Evolutionary conservation across 2,329 filamentous ascomycete genomes (phyloP).

Genomic region (Apiospora aurea): DNA sequence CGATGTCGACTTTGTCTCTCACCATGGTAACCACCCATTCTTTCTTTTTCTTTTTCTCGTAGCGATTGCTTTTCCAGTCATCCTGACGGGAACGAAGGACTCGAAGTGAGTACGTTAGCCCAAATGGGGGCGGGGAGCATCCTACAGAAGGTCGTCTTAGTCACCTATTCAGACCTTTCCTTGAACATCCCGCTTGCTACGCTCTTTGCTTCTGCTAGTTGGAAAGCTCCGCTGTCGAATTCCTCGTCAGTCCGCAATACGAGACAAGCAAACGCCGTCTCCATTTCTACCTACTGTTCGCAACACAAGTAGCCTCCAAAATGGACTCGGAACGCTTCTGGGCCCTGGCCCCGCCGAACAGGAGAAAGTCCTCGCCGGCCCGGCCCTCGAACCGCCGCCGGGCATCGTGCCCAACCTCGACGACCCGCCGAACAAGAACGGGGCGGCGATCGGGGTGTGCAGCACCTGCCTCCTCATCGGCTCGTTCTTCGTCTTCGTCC

Average conservation of each 20-base stretch:
- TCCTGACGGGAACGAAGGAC: not conserved
- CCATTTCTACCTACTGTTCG: not conserved
- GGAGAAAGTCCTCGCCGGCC: not conserved
- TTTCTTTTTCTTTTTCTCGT: not conserved
- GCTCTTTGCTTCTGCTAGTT: not conserved
- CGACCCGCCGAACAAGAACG: constrained; percentile 25
- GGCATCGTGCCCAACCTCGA: constrained; percentile 25
- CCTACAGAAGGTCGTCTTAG: not conserved
- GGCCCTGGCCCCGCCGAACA: not conserved
- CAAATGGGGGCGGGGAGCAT: not conserved
- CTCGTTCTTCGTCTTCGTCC: constrained; percentile 8
- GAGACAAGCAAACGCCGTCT: not conserved
- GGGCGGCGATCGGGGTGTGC: not conserved
- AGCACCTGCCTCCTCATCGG: not conserved
- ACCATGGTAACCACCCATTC: not conserved
- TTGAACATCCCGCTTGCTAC: not conserved
- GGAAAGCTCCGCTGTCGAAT: not conserved
- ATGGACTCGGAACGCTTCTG: not conserved
- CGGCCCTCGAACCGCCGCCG: constrained; percentile 23
- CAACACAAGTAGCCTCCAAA: too few relatives aligned
- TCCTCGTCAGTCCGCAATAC: not conserved
- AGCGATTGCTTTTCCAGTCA: not conserved
- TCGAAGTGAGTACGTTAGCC: not conserved
- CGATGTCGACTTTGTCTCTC: not conserved
- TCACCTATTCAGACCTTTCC: not conserved